These are phyloP conservation scores for Ascochyta clinopodiicola DNA, from an alignment of 2,329 filamentous ascomycete species.

Conservation along the genomic window DNA sequence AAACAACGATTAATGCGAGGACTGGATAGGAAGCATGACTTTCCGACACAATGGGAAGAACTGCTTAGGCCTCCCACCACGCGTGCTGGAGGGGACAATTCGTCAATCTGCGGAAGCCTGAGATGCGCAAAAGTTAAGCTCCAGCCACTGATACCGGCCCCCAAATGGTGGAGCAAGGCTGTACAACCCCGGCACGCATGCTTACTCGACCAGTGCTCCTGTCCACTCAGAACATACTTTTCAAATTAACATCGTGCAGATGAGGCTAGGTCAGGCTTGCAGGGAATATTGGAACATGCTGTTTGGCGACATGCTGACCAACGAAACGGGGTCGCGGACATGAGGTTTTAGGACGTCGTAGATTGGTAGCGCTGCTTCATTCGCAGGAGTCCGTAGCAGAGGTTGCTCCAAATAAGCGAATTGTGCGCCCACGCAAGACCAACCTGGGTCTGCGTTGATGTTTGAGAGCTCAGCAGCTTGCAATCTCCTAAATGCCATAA, in stretches of 20 bases:
- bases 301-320: neutral
- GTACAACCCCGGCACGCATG: neutral
- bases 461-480: neutral
- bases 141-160: neutral
- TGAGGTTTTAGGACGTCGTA: neutral
- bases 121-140: conserved; percentile 3
- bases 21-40: neutral
- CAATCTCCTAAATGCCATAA: conserved; percentile 7
- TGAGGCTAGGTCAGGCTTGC: neutral
- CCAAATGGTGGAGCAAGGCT: neutral
- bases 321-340: neutral
- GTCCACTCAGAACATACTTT: neutral
- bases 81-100: neutral
- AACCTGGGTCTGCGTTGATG: neutral
- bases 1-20: neutral
- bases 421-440: neutral
- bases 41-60: neutral
- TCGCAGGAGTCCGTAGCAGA: neutral
- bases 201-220: neutral
- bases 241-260: neutral
- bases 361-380: neutral
- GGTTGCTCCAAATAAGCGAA: neutral
- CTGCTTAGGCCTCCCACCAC: conserved; percentile 3
- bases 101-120: neutral
- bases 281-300: neutral